Base-by-base conservation (phyloP, 176 grass and related monocot genomes). In the Alopecurus myosuroides region DNA sequence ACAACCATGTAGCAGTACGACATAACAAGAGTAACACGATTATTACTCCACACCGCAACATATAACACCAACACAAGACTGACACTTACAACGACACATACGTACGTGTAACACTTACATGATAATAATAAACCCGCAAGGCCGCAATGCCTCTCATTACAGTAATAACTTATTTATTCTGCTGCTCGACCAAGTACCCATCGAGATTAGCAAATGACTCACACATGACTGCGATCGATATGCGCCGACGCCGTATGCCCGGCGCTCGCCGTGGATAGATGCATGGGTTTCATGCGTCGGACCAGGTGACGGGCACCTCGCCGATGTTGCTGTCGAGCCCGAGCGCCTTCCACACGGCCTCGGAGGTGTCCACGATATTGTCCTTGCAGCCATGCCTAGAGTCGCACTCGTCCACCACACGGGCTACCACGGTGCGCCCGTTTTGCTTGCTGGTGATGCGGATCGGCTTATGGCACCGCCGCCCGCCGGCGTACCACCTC, bases 301-400 rank as follows among this genome's bases (percentile, higher is more conserved):
- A 85, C 89, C 86, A 88, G 3, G 82, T 83, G 74, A 92, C 56
- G 55, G 3, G 71, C 2, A 49, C 81, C 82, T 65, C 77, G 72
- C 86, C 90, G 42, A 60, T 36, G 75, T 68, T 7, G 31, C 78
- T 77, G 82, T 92, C 63, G 40, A 92, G 86, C 1, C 90, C 86
- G 28, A 92, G 81, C 8, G 78, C 83, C 17, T 57, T 77, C 90
- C 90, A 92, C 35, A 92, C 90, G 66, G 77, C 82, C 0, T 44
- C 49, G 22, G 86, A 88, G 37, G 82, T 39, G 79, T 86, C 90
- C 22, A 92, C 86, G 48, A 86, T 51, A 64, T 86, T 79, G 77
- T 45, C 2, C 26, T 40, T 28, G 79, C 79, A 87, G 5, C 86
- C 79, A 6, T 31, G 71, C 0, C 18, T 23, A 25, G 71, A 69